Conservation (phyloP, 176 grass and related monocot species). For the Oryza glumipatula region DNA sequence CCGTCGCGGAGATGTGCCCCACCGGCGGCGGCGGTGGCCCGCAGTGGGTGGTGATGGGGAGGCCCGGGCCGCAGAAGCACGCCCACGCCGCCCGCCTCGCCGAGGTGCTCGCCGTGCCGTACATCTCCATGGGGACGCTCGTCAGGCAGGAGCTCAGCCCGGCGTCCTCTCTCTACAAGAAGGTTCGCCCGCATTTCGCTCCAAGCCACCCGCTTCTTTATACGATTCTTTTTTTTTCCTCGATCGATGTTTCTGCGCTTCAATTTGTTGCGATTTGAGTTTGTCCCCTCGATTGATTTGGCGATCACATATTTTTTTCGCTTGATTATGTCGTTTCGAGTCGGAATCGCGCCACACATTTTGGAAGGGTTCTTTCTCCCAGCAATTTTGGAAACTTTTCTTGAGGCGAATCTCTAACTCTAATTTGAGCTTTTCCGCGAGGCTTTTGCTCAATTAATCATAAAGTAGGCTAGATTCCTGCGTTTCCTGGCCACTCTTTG, state of each 20-base stretch:
- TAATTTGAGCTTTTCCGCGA: not conserved
- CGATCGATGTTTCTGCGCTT: not conserved
- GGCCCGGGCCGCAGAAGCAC: conserved; percentile 79
- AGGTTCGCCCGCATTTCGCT: conserved; percentile 41
- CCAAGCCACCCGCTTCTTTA: not conserved
- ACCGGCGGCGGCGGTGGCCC: conserved; percentile 44
- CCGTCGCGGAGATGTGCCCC: conserved; percentile 11
- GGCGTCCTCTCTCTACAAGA: conserved; percentile 66
- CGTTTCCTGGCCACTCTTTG: not conserved
- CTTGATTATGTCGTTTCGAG: not conserved
- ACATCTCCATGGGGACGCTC: conserved; percentile 94
- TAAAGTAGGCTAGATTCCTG: not conserved
- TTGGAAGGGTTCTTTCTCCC: not conserved
- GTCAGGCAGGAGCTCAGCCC: conserved; percentile 78
- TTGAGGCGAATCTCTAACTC: not conserved
- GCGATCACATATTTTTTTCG: not conserved
- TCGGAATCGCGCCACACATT: not conserved
- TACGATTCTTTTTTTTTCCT: not conserved
- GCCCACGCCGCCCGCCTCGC: conserved; percentile 85
- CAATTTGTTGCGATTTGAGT: not conserved
- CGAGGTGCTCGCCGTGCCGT: conserved; percentile 77
- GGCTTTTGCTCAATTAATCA: not conserved
- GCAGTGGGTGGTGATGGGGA: conserved; percentile 97
- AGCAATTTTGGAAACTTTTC: conserved; percentile 4
- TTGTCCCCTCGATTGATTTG: not conserved